Evolutionary conservation across 805 yeast genomes (phyloP).

Genomic region (Candida methanosorbosa): DNA sequence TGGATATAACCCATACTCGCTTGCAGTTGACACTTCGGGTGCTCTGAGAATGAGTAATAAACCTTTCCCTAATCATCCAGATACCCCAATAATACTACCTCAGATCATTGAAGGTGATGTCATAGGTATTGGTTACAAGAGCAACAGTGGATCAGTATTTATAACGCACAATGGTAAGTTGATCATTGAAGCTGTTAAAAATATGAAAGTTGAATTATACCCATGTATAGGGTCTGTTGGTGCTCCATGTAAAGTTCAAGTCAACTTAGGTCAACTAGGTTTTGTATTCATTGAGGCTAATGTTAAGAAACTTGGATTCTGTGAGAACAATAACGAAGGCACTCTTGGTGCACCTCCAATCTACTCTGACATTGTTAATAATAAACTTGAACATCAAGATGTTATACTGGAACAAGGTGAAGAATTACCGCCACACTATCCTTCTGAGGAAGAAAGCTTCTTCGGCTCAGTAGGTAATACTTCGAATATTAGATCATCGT

Average conservation of each 20-base stretch:
- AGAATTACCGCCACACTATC: constrained; percentile 63
- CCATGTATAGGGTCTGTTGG: constrained; percentile 48
- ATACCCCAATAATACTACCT: constrained; percentile 37
- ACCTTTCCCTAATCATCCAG: constrained; percentile 43
- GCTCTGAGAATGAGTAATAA: constrained; percentile 51
- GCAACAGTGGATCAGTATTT: constrained; percentile 39
- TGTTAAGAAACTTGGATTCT: constrained; percentile 48
- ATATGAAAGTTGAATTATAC: constrained; percentile 39
- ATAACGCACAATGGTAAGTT: constrained; percentile 50
- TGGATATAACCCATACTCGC: constrained; percentile 60
- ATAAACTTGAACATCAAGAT: constrained; percentile 27
- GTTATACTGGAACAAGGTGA: constrained; percentile 63
- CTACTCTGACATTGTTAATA: constrained; percentile 18
- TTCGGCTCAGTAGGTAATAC: too few species aligned
- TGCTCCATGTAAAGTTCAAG: constrained; percentile 39
- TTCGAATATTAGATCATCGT: too few species aligned
- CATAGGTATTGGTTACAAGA: constrained; percentile 46
- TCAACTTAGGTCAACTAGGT: constrained; percentile 82
- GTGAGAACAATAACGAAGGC: constrained; percentile 37
- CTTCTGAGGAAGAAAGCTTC: constrained; percentile 52
- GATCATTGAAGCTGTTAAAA: constrained; percentile 39
- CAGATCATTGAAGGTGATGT: constrained; percentile 44
- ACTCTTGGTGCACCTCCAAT: constrained; percentile 30
- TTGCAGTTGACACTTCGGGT: constrained; percentile 70
- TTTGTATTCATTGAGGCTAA: constrained; percentile 88